These are phyloP conservation scores for Penicillium griseofulvum DNA, from an alignment of 2,329 filamentous ascomycete species.

Conservation along the genomic window DNA sequence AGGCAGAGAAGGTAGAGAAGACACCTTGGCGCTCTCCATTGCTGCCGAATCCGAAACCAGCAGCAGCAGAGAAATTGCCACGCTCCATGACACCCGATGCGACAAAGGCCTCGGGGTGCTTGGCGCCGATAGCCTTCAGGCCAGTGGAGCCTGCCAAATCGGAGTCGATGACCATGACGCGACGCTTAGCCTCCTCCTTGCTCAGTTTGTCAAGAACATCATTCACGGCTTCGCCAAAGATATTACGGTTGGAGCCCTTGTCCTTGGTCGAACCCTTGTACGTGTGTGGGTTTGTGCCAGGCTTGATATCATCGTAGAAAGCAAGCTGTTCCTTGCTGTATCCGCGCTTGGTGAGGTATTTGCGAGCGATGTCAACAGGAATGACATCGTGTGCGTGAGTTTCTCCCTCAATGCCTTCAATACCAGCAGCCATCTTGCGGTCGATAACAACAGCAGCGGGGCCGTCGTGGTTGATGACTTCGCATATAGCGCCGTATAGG, in stretches of 20 bases:
- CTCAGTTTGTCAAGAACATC: slow-evolving; percentile 36
- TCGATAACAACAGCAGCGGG: slow-evolving; percentile 34
- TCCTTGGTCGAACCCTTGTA: slow-evolving; percentile 38
- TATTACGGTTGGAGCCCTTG: slow-evolving; percentile 37
- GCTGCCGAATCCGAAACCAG: slow-evolving; percentile 40
- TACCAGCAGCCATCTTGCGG: slow-evolving; percentile 39
- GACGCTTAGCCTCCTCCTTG: slow-evolving; percentile 37
- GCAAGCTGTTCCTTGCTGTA: slow-evolving; percentile 35
- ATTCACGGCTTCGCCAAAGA: slow-evolving; percentile 43
- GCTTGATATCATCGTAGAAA: slow-evolving; percentile 38
- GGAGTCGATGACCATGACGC: slow-evolving; percentile 43
- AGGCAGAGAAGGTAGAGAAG: slow-evolving; percentile 44
- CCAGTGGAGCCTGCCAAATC: slow-evolving; percentile 43
- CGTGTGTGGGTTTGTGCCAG: slow-evolving; percentile 30
- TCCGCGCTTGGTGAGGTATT: slow-evolving; percentile 39
- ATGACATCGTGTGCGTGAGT: slow-evolving; percentile 41
- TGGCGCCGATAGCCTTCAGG: slow-evolving; percentile 36
- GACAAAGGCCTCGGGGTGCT: slow-evolving; percentile 40
- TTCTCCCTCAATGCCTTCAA: slow-evolving; percentile 37
- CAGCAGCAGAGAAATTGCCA: slow-evolving; percentile 42
- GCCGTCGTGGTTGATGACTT: slow-evolving; percentile 33
- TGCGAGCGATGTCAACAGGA: slow-evolving; percentile 36
- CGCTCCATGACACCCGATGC: slow-evolving; percentile 43
- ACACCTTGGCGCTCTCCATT: slow-evolving; percentile 37
- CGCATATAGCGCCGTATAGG: slow-evolving; percentile 33